Base-by-base conservation (phyloP, 2,329 filamentous ascomycete species). In the Cryphonectria radicalis region DNA sequence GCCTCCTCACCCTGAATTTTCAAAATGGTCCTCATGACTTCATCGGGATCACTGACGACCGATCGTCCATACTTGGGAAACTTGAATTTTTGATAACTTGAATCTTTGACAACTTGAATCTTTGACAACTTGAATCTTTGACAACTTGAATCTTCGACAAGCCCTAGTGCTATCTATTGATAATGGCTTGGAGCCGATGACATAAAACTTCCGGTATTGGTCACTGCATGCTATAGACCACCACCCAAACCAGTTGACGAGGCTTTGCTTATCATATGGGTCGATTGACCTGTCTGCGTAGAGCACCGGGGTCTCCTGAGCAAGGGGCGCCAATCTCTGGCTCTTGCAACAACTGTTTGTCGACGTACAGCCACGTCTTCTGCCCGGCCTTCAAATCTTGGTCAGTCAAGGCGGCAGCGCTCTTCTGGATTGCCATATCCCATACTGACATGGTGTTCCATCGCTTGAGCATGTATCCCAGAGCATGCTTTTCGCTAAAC, bases 221-320 rank as follows among this genome's bases (percentile, higher is more conserved):
- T 89, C 84, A 50, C 88, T 76, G 42, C 85, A 84, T 69, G 78
- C 72, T 40, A 82, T 79, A 0, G 87, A 82, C 89, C 89, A 91
- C 78, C 82, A 87, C 1, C 86, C 88, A 76, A 90, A 91, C 86
- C 87, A 90, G 73, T 90, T 88, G 13, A 91, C 84, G 40, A 91
- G 79, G 70, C 86, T 89, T 75, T 90, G 86, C 76, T 91, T 89
- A 73, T 91, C 88, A 69, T 88, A 87, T 0, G 84, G 81, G 70
- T 89, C 84, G 62, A 91, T 86, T 1, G 74, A 77, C 4, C 80
- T 75, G 19, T 84, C 83, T 0, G 85, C 86, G 76, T 83, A 85
- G 1, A 86, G 76, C 8, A 90, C 75, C 3, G 83, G 80, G 32
- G 8, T 76, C 73, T 7, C 81, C 78, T 69, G 81, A 80, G 43